Evolutionary conservation across 306 rosid species (phyloP), one percentile per base, ranked within the genome.

Genomic region (Cajanus cajan): DNA sequence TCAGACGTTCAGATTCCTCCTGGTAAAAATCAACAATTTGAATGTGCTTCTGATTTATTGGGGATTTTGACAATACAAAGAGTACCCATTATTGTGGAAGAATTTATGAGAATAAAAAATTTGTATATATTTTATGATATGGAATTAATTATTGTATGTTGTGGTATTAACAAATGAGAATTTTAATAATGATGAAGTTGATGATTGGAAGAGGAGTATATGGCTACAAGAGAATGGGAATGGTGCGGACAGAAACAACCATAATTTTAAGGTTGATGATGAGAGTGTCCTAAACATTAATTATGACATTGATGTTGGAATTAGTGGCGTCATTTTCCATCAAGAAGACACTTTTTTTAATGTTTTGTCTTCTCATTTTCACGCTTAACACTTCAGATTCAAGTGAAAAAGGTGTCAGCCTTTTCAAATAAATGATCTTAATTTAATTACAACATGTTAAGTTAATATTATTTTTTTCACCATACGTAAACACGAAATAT

Each of bases 251-350:
- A 12, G 41, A 61, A 61, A 71, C 48, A 18, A 16, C 55, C 24
- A 31, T 40, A 24, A 41, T 57, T 24, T 72, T 47, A 19, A 24
- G 36, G 33, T 28, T 18, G 19, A 59, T 24, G 18, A 18, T 58
- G 74, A 51, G 74, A 51, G 14, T 45, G 43, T 66, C 31, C 59
- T 71, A 45, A 57, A 58, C 33, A 57, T 21, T 16, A 45, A 57
- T 21, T 16, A 45, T 45, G 51, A 72, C 63, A 44, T 25, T 8
- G 81, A 52, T 68, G 68, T 78, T 43, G 70, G 39, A 55, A 28
- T 13, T 68, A 73, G 78, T 16, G 78, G 67, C 51, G 58, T 48
- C 83, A 71, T 62, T 73, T 80, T 73, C 68, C 10, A 64, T 28
- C 54, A 31, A 43, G 11, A 11, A 40, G 8, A 8, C 8, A 11